Conservation (phyloP, 108 stramenopile species). For the Phaeodactylum tricornutum region DNA sequence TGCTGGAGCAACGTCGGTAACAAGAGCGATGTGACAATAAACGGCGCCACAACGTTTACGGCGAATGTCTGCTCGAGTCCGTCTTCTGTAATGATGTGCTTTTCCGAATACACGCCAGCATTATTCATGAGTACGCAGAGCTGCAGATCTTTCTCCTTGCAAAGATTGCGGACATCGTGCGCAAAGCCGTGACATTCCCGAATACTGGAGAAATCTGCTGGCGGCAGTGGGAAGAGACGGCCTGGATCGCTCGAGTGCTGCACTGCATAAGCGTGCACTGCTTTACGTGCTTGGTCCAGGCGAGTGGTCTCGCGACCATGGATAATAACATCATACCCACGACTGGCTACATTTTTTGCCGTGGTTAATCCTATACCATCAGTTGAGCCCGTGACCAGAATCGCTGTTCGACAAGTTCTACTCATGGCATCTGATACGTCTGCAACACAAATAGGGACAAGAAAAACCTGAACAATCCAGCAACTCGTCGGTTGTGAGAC, state of each 20-base stretch:
- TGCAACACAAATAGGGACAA: too few species aligned
- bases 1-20: slow-evolving; percentile 39
- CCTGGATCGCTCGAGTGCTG: background rate
- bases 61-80: slow-evolving; percentile 65
- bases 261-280: background rate
- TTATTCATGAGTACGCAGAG: slow-evolving; percentile 79
- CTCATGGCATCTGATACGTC: too few species aligned
- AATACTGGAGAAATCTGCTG: slow-evolving; percentile 43
- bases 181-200: slow-evolving; percentile 27
- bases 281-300: slow-evolving; percentile 5
- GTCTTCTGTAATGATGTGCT: slow-evolving; percentile 21
- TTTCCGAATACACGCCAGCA: slow-evolving; percentile 62
- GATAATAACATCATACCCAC: slow-evolving; percentile 31
- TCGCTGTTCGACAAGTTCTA: too few species aligned
- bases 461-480: too few species aligned
- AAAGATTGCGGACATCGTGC: slow-evolving; percentile 13
- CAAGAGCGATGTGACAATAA: slow-evolving; percentile 58
- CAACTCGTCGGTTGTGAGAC: too few species aligned
- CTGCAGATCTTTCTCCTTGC: slow-evolving; percentile 5
- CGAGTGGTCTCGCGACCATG: slow-evolving; percentile 30
- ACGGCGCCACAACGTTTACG: slow-evolving; percentile 87
- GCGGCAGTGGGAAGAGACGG: slow-evolving; percentile 9
- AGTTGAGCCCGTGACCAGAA: slow-evolving; percentile 43
- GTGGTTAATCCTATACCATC: slow-evolving; percentile 50
- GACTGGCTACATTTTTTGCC: slow-evolving; percentile 24